Conservation (phyloP, 768 basidiomycete genomes). For the Infundibulicybe gibba region DNA sequence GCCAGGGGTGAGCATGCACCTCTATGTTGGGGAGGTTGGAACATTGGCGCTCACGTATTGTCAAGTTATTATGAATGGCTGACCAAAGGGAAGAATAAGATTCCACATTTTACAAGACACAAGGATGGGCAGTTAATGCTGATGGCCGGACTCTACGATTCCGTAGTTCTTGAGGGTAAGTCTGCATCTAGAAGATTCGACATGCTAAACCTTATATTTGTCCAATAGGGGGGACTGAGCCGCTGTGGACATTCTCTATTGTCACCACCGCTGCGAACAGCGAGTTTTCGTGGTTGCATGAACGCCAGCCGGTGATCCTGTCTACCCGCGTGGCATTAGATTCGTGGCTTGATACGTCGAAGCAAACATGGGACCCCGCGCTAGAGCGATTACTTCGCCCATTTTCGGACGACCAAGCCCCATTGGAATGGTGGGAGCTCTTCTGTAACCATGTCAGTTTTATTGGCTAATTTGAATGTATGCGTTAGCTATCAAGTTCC, state of each 20-base stretch:
- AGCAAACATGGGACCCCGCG: conserved; percentile 57
- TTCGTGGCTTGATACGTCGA: conserved; percentile 79
- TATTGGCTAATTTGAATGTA: neutral
- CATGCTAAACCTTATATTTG: too few relatives aligned
- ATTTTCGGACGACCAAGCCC: conserved; percentile 42
- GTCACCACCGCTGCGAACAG: conserved; percentile 78
- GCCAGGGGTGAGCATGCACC: conserved; percentile 58
- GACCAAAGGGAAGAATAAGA: conserved; percentile 71
- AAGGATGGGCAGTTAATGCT: conserved; percentile 67
- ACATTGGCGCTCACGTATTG: neutral
- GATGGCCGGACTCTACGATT: conserved; percentile 87
- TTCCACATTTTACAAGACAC: conserved; percentile 80
- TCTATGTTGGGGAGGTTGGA: neutral
- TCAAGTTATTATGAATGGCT: conserved; percentile 93
- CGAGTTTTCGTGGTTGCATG: conserved; percentile 83
- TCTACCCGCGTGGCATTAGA: conserved; percentile 53
- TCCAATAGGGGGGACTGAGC: conserved; percentile 40
- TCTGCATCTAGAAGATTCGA: conserved; percentile 14
- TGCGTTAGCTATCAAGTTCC: conserved; percentile 77
- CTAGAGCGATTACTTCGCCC: conserved; percentile 61
- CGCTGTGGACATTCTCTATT: conserved; percentile 82
- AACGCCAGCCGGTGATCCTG: conserved; percentile 85
- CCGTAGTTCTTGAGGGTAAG: conserved; percentile 58
- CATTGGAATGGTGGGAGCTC: conserved; percentile 63
- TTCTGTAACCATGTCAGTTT: conserved; percentile 1